These are phyloP conservation scores for Yarrowia yakushimensis DNA, from an alignment of 805 yeast species.

Conservation along the genomic window DNA sequence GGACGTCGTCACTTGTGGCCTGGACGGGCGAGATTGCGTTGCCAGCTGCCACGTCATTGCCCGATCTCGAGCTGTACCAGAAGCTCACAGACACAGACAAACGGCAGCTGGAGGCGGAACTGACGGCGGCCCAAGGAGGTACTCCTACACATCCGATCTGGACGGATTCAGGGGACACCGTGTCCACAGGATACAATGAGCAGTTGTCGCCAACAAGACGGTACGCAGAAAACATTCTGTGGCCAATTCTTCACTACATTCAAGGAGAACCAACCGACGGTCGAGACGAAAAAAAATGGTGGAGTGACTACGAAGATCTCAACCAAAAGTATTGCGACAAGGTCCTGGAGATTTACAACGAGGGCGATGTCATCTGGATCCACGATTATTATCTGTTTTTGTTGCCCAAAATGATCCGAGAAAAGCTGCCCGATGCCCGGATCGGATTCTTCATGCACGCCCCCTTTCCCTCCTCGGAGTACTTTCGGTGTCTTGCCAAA, in stretches of 20 bases:
- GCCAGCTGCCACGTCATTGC: slow-evolving; percentile 30
- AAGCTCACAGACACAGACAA: slow-evolving; percentile 57
- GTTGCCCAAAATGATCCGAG: slow-evolving; percentile 77
- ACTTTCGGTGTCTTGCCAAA: slow-evolving; percentile 83
- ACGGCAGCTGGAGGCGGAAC: slow-evolving; percentile 43
- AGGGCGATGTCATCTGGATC: slow-evolving; percentile 90
- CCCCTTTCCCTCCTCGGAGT: slow-evolving; percentile 95
- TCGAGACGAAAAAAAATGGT: slow-evolving; percentile 70
- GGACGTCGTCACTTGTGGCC: slow-evolving; percentile 86
- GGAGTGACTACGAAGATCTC: slow-evolving; percentile 82
- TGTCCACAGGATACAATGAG: slow-evolving; percentile 41
- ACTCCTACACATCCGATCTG: slow-evolving; percentile 70
- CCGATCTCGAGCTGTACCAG: slow-evolving; percentile 31
- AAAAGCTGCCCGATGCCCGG: slow-evolving; percentile 66
- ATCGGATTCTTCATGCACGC: slow-evolving; percentile 81
- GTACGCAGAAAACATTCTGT: slow-evolving; percentile 83
- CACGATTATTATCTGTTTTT: slow-evolving; percentile 84
- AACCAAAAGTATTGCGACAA: slow-evolving; percentile 87
- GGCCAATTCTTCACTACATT: slow-evolving; percentile 96
- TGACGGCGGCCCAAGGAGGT: slow-evolving; percentile 39
- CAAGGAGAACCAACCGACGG: slow-evolving; percentile 72
- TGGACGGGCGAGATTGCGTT: slow-evolving; percentile 87
- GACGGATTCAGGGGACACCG: slow-evolving; percentile 47
- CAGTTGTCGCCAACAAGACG: slow-evolving; percentile 81
- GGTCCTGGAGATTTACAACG: slow-evolving; percentile 65